phyloP scores from a whole-genome alignment of 2,329 filamentous ascomycete genomes.

The Byssochlamys sp. region DNA sequence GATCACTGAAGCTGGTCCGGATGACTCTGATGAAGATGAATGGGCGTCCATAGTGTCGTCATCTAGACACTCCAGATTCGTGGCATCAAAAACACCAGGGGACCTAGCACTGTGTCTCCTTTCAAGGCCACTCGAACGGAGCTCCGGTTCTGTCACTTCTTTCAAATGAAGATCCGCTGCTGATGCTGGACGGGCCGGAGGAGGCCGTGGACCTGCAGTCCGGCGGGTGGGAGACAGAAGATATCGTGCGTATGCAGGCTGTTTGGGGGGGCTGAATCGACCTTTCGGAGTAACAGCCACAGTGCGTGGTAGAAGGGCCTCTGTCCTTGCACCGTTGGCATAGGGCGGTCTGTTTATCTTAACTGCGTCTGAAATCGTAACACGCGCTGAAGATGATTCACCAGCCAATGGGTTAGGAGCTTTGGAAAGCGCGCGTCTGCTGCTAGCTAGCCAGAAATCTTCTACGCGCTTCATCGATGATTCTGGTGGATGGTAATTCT shows the following conservation, averaged over 20 bases:
- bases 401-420: slow-evolving; percentile 10
- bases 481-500: slow-evolving; percentile 15
- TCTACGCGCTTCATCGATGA: slow-evolving; percentile 29
- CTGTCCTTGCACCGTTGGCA: slow-evolving; percentile 17
- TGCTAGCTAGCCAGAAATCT: slow-evolving; percentile 28
- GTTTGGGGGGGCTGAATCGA: slow-evolving; percentile 31
- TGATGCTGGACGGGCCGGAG: slow-evolving; percentile 13
- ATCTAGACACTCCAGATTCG: slow-evolving; percentile 22
- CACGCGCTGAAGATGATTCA: slow-evolving; percentile 8
- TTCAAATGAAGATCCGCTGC: slow-evolving; percentile 10
- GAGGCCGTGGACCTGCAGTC: slow-evolving; percentile 19
- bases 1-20: background rate
- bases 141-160: slow-evolving; percentile 13
- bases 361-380: background rate
- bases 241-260: slow-evolving; percentile 29
- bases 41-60: slow-evolving; percentile 1
- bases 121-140: slow-evolving; percentile 14
- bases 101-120: slow-evolving; percentile 19
- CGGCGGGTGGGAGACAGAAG: slow-evolving; percentile 29
- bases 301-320: slow-evolving; percentile 25
- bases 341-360: slow-evolving; percentile 14
- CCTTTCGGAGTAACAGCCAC: slow-evolving; percentile 27
- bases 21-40: background rate
- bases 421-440: slow-evolving; percentile 16
- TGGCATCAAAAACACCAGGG: slow-evolving; percentile 21